Conservation (phyloP, 345 rosid genomes). For the Theobroma cacao region DNA sequence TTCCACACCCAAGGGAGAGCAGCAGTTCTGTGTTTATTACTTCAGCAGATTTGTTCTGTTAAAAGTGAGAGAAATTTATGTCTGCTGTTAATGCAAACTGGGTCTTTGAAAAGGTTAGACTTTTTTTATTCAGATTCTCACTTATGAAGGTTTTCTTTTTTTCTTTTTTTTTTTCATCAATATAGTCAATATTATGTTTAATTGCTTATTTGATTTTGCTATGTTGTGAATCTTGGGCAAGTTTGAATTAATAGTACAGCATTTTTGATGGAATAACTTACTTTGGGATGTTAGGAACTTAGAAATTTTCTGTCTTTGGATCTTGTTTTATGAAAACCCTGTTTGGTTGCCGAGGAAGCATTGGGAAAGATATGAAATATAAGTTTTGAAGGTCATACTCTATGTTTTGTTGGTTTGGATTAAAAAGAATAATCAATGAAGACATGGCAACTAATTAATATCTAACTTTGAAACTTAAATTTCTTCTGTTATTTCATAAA, state of each 20-base stretch:
- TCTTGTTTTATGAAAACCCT: not conserved
- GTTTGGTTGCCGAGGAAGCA: not conserved
- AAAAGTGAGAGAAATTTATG: not conserved
- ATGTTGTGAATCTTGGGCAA: not conserved
- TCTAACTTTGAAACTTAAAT: not conserved
- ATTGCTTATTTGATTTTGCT: not conserved
- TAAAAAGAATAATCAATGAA: not conserved
- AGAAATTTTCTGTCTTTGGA: not conserved
- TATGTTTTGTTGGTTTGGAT: not conserved
- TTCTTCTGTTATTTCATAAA: not conserved
- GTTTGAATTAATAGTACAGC: not conserved
- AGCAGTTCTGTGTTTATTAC: not conserved
- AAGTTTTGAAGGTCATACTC: not conserved
- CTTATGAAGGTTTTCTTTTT: not conserved
- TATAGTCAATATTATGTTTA: not conserved
- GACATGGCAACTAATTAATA: not conserved
- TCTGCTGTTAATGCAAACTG: constrained; percentile 5
- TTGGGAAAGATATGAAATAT: not conserved
- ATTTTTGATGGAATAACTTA: not conserved
- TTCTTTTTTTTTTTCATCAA: not conserved
- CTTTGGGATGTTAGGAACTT: not conserved
- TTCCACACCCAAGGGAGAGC: not conserved
- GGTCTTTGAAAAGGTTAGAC: constrained; percentile 10
- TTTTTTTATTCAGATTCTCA: constrained; percentile 4
- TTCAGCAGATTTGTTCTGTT: not conserved